Base-by-base conservation (phyloP, 2,329 filamentous ascomycete genomes). In the Tolypocladium album region DNA sequence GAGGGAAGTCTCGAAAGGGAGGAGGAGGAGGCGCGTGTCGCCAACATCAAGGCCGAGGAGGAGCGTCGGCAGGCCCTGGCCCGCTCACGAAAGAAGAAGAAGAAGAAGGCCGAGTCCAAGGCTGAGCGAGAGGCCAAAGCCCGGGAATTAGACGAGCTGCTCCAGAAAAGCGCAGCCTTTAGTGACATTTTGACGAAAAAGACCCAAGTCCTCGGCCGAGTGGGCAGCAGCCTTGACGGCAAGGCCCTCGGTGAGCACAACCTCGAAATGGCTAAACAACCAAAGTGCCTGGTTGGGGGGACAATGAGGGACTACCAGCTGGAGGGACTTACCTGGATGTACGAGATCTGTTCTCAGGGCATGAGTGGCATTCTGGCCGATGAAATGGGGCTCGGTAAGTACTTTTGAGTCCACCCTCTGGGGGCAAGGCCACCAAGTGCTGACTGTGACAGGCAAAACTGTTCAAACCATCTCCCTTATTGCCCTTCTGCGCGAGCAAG, bases 281-380 rank as follows among this genome's bases (percentile, higher is more conserved):
- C 94, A 0, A 86, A 88, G 64, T 85, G 92, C 61, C 86, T 99
- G 67, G 86, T 88, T 0, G 91, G 91, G 6, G 94, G 94, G 1
- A 88, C 87, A 4, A 97, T 99, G 93, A 82, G 92, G 22, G 88
- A 90, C 63, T 99, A 99, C 69, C 94, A 99, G 67, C 77, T 99
- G 0, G 93, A 97, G 70, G 94, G 94, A 0, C 74, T 99, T 1
- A 95, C 96, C 0, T 99, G 94, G 94, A 87, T 99, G 78, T 96
- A 89, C 67, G 91, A 96, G 78, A 83, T 85, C 58, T 84, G 82
- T 60, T 74, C 80, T 2, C 94, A 96, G 68, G 92, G 92, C 13
- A 83, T 97, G 72, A 95, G 91, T 65, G 92, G 92, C 1, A 96
- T 96, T 60, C 72, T 97, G 39, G 92, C 92, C 0, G 92, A 97